Base-by-base conservation (phyloP, 2,329 filamentous ascomycete species). In the Shiraia bambusicola region DNA sequence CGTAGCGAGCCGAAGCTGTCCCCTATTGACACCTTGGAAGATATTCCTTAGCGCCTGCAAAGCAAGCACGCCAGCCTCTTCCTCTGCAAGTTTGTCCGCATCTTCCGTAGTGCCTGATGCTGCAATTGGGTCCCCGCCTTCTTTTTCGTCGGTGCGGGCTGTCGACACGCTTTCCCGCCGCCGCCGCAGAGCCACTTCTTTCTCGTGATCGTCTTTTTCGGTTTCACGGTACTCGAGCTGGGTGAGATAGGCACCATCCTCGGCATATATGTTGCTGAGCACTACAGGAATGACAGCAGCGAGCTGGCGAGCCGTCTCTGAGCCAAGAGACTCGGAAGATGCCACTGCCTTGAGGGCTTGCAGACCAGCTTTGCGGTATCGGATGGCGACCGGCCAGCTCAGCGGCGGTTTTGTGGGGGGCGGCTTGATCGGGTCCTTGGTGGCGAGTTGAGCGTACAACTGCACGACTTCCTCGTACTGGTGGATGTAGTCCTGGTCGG, bases 21-120 rank as follows among this genome's bases (percentile, higher is more conserved):
- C 78, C 40, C 88, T 79, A 60, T 90, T 95, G 49, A 90, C 89
- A 7, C 84, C 82, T 22, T 87, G 77, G 58, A 95, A 95, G 33
- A 96, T 87, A 56, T 86, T 84, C 69, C 92, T 88, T 40, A 98
- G 73, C 62, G 90, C 94, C 58, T 90, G 85, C 56, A 95, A 76
- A 4, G 93, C 92, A 49, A 94, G 74, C 6, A 94, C 76, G 19
- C 87, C 87, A 12, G 90, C 89, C 61, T 94, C 87, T 71, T 95
- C 85, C 69, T 97, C 91, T 2, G 89, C 91, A 46, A 93, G 74
- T 65, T 86, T 88, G 69, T 97, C 93, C 17, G 89, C 89, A 62
- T 96, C 92, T 16, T 85, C 85, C 1, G 88, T 87, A 0, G 88
- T 89, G 40, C 86, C 88, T 1, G 86, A 81, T n/a, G 89, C 80